Base-by-base conservation (phyloP, 2,329 filamentous ascomycete species). In the Xylariaceae sp. region DNA sequence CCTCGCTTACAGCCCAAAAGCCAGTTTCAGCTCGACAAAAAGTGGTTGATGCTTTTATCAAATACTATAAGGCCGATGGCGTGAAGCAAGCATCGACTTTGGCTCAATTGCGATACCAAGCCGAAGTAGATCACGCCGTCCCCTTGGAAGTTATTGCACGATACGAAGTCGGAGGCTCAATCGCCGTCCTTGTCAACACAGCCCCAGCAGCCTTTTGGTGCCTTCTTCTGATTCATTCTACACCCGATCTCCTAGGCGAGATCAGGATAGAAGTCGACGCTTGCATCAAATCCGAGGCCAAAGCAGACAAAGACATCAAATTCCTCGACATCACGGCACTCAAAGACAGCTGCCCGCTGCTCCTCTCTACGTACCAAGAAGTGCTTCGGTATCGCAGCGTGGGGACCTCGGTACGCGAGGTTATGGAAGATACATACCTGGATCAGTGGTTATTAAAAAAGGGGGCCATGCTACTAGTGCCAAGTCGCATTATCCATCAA, bases 301-400 rank as follows among this genome's bases (percentile, higher is more conserved):
- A 48, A 17, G 42, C 50, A n/a, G 50, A 45, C 5, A 16, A 42
- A 6, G 37, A 27, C 10, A 14, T 52, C 10, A 59, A 55, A 20
- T 38, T 44, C 10, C 38, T 58, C 17, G 53, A 60, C 41, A 58
- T 72, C 3, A 61, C 58, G 8, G 52, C 41, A 6, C 48, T 71
- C 8, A 68, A 67, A 37, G 49, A 57, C 2, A 54, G 43, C 2
- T 73, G 68, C 48, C 65, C 67, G 2, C 58, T 69, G 1, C 48
- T 75, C 4, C 47, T 65, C 3, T 70, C 70, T 6, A 62, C 64
- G 3, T 65, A 68, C 33, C 64, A 73, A 39, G 71, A 74, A 49
- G 63, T 63, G 2, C 60, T 74, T 7, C 66, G 72, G 3, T 59
- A 61, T 38, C 57, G 63, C 36, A 64, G 63, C 20, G 66, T 66